phyloP scores from a whole-genome alignment of 768 basidiomycete genomes.

The Epithele typhae region DNA sequence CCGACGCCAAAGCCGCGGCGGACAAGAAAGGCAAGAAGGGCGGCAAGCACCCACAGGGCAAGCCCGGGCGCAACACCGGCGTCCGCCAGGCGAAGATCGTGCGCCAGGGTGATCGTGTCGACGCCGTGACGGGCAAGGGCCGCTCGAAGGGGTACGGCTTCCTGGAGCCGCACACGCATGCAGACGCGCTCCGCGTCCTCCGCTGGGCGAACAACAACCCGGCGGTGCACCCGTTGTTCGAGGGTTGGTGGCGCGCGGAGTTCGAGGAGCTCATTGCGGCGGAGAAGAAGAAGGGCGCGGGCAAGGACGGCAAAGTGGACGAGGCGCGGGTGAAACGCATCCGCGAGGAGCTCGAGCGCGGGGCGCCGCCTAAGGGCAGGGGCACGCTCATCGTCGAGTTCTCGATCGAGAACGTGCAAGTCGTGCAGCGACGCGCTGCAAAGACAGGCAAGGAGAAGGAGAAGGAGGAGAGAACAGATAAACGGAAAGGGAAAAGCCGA shows the following conservation, averaged over 20 bases:
- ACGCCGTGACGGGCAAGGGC: slow-evolving; percentile 81
- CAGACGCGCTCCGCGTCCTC: slow-evolving; percentile 85
- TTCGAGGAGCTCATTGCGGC: slow-evolving; percentile 50
- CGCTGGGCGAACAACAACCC: slow-evolving; percentile 94
- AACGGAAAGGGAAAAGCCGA: not conserved
- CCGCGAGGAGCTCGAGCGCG: slow-evolving; percentile 49
- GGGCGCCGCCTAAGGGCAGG: slow-evolving; percentile 37
- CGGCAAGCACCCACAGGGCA: slow-evolving; percentile 9
- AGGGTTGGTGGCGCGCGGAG: slow-evolving; percentile 86
- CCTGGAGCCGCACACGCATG: slow-evolving; percentile 82
- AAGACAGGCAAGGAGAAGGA: slow-evolving; percentile 17
- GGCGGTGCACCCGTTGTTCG: slow-evolving; percentile 57
- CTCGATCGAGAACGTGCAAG: slow-evolving; percentile 92
- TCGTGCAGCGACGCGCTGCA: slow-evolving; percentile 70
- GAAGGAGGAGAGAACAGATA: not conserved
- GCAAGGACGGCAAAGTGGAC: slow-evolving; percentile 45
- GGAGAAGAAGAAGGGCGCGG: slow-evolving; percentile 44
- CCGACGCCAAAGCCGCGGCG: slow-evolving; percentile 18
- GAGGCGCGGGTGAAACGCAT: slow-evolving; percentile 53
- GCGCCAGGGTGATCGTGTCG: slow-evolving; percentile 84
- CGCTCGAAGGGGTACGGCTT: slow-evolving; percentile 95
- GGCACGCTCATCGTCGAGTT: slow-evolving; percentile 86
- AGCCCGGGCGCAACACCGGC: slow-evolving; percentile 34
- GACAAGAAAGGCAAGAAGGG: not conserved
- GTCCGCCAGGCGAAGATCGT: slow-evolving; percentile 94